Percentiles rank a stretch among this genome's conserved stretches.
These are phyloP conservation scores for Carex parvula DNA, from an alignment of 176 grass and related monocot genomes.

Conservation along the genomic window DNA sequence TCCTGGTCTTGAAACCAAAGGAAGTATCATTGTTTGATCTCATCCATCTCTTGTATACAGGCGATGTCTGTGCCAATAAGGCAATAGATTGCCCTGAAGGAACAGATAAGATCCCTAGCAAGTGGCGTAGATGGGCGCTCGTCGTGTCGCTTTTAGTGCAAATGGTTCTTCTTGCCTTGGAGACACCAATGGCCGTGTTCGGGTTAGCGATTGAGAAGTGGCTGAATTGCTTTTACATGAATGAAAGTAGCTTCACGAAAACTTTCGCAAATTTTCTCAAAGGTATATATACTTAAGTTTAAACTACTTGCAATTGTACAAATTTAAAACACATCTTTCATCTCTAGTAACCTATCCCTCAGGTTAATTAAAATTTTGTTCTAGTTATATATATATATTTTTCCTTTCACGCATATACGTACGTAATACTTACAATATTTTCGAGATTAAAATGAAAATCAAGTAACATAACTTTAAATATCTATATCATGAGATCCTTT, in stretches of 20 bases:
- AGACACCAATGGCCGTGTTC: constrained; percentile 47
- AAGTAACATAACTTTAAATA: too few species aligned
- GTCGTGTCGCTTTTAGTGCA: constrained; percentile 58
- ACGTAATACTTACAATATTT: too few species aligned
- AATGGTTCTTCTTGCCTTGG: constrained; percentile 37
- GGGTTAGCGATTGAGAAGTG: constrained; percentile 42
- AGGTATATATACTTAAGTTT: constrained; percentile 39
- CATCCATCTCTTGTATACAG: constrained; percentile 37
- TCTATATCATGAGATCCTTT: too few species aligned
- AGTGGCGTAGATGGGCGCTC: constrained; percentile 43
- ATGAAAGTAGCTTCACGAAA: constrained; percentile 33
- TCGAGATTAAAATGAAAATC: too few species aligned
- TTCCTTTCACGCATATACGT: too few species aligned
- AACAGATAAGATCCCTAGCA: constrained; percentile 33
- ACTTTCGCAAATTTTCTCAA: constrained; percentile 38
- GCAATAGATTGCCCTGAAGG: constrained; percentile 41
- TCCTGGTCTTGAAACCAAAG: constrained; percentile 57
- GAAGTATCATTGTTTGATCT: constrained; percentile 32
- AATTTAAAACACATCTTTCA: too few species aligned
- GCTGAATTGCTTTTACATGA: constrained; percentile 55
- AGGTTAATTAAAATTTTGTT: too few species aligned
- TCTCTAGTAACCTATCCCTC: too few species aligned
- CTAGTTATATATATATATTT: too few species aligned
- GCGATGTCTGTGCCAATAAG: constrained; percentile 35
- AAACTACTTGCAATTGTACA: neutral